Conservation (phyloP, 1,284 basidiomycete genomes). For the Melampsora larici-populina region DNA sequence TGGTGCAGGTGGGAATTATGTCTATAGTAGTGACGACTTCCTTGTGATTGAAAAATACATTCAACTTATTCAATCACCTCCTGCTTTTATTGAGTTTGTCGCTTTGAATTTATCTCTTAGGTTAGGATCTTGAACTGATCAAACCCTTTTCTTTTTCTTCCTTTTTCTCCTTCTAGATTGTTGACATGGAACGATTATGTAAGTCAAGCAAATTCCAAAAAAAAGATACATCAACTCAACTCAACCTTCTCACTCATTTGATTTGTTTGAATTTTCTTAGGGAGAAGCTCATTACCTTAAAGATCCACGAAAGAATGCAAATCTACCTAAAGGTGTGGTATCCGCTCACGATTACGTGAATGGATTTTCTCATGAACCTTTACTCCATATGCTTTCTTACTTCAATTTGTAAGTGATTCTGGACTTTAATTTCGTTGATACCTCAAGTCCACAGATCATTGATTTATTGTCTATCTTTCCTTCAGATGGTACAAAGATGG, state of each 20-base stretch:
- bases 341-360: conserved; percentile 28
- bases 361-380: conserved; percentile 22
- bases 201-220: too few relatives aligned
- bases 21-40: conserved; percentile 8
- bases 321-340: conserved; percentile 16
- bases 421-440: not conserved
- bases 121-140: not conserved
- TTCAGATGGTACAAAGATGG: conserved; percentile 37
- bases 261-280: not conserved
- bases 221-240: too few relatives aligned
- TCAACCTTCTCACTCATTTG: too few relatives aligned
- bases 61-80: conserved; percentile 5
- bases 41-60: conserved; percentile 17
- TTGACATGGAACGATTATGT: conserved; percentile 42
- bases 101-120: not conserved
- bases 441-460: not conserved
- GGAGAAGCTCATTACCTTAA: conserved; percentile 40
- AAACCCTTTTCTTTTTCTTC: not conserved
- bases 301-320: conserved; percentile 27
- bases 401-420: conserved; percentile 26
- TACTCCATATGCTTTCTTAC: conserved; percentile 33
- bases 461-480: not conserved
- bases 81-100: conserved; percentile 33
- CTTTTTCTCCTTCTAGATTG: not conserved
- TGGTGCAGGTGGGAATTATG: conserved; percentile 2